These are phyloP conservation scores for Arctostaphylos glauca DNA, from an alignment of 148 eudicot species.

Conservation along the genomic window DNA sequence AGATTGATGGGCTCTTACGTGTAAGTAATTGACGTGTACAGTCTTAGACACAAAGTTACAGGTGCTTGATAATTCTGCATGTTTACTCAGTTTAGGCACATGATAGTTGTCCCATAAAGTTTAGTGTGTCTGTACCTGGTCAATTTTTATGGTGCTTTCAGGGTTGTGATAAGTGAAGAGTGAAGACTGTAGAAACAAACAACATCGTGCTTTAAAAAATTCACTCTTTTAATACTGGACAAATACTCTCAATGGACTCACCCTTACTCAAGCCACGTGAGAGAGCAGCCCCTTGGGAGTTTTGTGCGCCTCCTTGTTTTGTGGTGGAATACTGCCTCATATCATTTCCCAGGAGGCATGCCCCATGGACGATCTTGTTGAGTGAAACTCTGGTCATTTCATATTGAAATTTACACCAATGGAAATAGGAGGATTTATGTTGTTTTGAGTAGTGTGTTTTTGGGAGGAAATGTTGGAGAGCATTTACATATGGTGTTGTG, in stretches of 20 bases:
- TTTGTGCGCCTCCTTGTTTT: neutral
- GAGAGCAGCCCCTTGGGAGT: neutral
- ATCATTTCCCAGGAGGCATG: neutral
- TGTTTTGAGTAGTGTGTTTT: neutral
- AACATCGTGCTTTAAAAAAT: neutral
- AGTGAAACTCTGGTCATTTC: neutral
- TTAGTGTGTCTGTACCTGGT: neutral
- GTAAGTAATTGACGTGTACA: neutral
- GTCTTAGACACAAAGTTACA: neutral
- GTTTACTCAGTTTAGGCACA: neutral
- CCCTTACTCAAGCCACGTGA: neutral
- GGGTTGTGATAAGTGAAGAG: neutral
- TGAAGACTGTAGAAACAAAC: neutral
- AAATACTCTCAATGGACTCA: neutral
- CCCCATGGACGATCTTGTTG: neutral
- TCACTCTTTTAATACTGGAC: neutral
- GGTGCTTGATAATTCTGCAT: constrained; percentile 1
- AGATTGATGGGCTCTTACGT: neutral
- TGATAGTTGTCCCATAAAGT: neutral
- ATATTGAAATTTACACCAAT: neutral
- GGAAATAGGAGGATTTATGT: neutral
- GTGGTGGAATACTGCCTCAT: neutral
- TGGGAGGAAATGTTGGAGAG: neutral
- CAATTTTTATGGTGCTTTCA: neutral
- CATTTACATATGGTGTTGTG: neutral